Conservation (phyloP, 306 rosid species). For the Trifolium subterraneum region DNA sequence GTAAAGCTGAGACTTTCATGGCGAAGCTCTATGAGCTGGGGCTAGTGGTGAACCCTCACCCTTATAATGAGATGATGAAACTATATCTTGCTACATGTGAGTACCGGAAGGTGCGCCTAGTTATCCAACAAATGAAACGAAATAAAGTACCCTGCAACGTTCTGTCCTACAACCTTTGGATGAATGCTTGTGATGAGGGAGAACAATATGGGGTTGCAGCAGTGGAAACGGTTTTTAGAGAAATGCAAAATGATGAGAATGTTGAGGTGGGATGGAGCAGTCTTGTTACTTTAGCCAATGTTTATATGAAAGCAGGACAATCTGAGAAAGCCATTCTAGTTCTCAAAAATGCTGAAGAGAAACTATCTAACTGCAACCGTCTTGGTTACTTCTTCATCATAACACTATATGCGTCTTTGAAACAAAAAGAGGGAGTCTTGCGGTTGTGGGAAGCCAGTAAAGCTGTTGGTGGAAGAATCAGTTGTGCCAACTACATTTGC, state of each 20-base stretch:
- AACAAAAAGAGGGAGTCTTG: constrained; percentile 65
- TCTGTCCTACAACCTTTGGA: constrained; percentile 87
- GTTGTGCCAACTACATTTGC: constrained; percentile 78
- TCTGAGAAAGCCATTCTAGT: constrained; percentile 61
- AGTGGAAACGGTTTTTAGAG: constrained; percentile 61
- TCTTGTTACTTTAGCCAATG: constrained; percentile 69
- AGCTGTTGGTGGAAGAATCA: constrained; percentile 63
- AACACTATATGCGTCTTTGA: constrained; percentile 70
- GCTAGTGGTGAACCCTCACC: constrained; percentile 63
- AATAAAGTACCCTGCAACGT: constrained; percentile 65
- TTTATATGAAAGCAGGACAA: constrained; percentile 62
- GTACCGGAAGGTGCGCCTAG: constrained; percentile 68
- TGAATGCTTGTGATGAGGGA: constrained; percentile 64
- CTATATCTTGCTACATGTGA: constrained; percentile 69
- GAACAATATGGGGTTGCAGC: constrained; percentile 54
- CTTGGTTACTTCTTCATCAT: constrained; percentile 85
- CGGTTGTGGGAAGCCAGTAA: constrained; percentile 78
- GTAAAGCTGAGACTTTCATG: constrained; percentile 77
- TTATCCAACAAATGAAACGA: constrained; percentile 67
- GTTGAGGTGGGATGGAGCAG: constrained; percentile 93
- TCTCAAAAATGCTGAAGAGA: constrained; percentile 65
- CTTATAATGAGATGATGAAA: constrained; percentile 89
- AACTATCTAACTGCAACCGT: constrained; percentile 58
- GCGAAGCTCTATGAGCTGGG: constrained; percentile 69
- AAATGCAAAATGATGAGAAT: constrained; percentile 64